phyloP scores from a whole-genome alignment of 345 rosid genomes.

The Pugionium cornutum region DNA sequence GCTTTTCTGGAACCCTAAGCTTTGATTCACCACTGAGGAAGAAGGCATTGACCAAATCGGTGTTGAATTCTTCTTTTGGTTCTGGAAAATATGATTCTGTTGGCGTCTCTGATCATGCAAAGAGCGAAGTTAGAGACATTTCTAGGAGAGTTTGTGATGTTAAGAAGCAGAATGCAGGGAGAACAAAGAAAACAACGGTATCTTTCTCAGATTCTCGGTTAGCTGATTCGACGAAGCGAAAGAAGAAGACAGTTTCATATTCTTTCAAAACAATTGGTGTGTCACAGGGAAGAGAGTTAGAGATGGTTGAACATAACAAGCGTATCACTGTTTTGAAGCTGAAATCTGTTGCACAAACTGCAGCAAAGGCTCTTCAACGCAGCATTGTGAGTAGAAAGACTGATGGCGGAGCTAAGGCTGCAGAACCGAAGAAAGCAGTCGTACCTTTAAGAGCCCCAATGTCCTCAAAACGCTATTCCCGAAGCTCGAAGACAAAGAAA shows the following conservation, averaged over 20 bases:
- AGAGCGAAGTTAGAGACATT: conserved; percentile 3
- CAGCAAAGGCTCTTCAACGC: conserved; percentile 31
- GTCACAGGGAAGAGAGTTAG: conserved; percentile 39
- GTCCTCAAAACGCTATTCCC: conserved; percentile 35
- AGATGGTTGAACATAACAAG: conserved; percentile 38
- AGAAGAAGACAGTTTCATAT: conserved; percentile 33
- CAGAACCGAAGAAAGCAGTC: conserved; percentile 38
- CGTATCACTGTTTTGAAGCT: conserved; percentile 42
- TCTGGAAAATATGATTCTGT: conserved; percentile 3
- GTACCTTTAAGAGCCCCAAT: conserved; percentile 39
- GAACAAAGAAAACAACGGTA: conserved; percentile 23
- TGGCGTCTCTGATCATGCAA: conserved; percentile 15
- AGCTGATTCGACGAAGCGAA: conserved; percentile 27
- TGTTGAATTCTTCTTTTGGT: conserved; percentile 32
- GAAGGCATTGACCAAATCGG: conserved; percentile 31
- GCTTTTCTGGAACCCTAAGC: conserved; percentile 35
- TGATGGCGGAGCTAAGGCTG: conserved; percentile 22
- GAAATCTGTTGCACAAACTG: conserved; percentile 43
- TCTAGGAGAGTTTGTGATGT: conserved; percentile 13
- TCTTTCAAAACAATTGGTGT: conserved; percentile 34
- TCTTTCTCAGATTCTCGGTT: conserved; percentile 23
- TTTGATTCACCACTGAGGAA: conserved; percentile 43
- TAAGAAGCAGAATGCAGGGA: conserved; percentile 14
- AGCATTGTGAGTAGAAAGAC: conserved; percentile 37
- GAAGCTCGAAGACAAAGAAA: conserved; percentile 42